Evolutionary conservation across 495 filamentous ascomycete species (phyloP), one percentile per base, ranked within the genome.

Genomic region (Chaetomium cochliodes): DNA sequence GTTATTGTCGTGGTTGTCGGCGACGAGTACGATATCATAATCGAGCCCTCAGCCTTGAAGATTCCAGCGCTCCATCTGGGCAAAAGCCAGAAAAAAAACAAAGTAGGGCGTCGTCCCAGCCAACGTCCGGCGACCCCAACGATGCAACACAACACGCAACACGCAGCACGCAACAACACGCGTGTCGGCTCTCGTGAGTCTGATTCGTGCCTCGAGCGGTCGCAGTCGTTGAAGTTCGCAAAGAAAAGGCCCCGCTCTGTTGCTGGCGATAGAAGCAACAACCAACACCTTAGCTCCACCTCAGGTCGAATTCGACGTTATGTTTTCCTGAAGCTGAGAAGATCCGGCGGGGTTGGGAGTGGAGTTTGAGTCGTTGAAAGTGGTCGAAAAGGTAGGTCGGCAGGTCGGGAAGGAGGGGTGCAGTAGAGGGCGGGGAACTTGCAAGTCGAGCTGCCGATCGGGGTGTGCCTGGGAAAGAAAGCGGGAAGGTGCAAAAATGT

Each of bases 1-100:
- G 54, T 58, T 15, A 46, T 75, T 70, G 74, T 70, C 68, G 71
- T 68, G 62, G 69, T 44, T 22, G 54, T 51, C n/a, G 58, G n/a
- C 25, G 46, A 11, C 4, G 54, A 52, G 26, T 8, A 18, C 30
- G 20, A 42, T 47, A 16, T 20, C 46, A 22, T 20, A 54, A 41
- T 56, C 30, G 59, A 55, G 63, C 61, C 64, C 61, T 64, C 62
- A 51, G 66, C 57, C 65, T 62, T 66, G 70, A 71, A 74, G 69
- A 69, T 72, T 70, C 66, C 57, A 67, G 62, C 26, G 42, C 60
- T 69, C 58, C 54, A 64, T 47, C 61, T 63, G 65, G 30, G 59
- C 56, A 33, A 49, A 53, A 23, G 37, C 47, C 46, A 54, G 60
- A 51, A 60, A 57, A 58, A 51, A 60, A 57, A 58, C 56, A n/a